A percentile compares a stretch with the other conserved stretches of the same genome.
Evolutionary conservation across 345 rosid genomes (phyloP).

Genomic region (Eucalyptus tenuipes): DNA sequence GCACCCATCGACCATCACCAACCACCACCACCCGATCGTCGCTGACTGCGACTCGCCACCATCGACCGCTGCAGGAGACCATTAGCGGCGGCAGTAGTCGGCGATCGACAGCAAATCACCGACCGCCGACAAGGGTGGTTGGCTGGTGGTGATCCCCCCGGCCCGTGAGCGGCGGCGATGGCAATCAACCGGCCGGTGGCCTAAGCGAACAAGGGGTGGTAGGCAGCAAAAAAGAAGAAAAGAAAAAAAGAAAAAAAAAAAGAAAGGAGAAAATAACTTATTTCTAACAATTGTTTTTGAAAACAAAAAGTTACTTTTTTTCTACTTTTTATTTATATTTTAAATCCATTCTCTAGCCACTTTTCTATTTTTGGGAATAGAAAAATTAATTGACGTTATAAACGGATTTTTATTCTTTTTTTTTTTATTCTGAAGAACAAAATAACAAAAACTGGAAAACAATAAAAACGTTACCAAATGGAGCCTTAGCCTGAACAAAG

Average conservation of each 20-base stretch:
- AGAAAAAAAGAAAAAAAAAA: rapidly evolving
- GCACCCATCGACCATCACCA: rapidly evolving
- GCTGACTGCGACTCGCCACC: rapidly evolving
- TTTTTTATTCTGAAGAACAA: rapidly evolving
- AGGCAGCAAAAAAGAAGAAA: rapidly evolving
- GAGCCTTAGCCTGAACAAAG: neutral
- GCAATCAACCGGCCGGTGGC: no score
- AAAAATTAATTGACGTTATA: rapidly evolving
- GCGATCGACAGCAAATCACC: no score
- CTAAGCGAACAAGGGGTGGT: rapidly evolving
- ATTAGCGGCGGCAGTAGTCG: rapidly evolving
- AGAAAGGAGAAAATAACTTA: no score
- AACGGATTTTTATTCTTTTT: rapidly evolving
- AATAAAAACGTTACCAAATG: rapidly evolving
- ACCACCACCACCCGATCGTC: no score
- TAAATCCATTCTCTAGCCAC: rapidly evolving
- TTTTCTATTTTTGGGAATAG: rapidly evolving
- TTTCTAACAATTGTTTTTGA: rapidly evolving
- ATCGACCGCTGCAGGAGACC: rapidly evolving
- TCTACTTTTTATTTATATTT: rapidly evolving
- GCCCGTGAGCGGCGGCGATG: no score
- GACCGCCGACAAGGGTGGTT: no score
- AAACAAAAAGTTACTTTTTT: no score
- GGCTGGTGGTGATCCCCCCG: no score
- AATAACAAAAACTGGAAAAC: rapidly evolving